phyloP scores from a whole-genome alignment of 805 yeast genomes.

The Pichia pseudocactophila region DNA sequence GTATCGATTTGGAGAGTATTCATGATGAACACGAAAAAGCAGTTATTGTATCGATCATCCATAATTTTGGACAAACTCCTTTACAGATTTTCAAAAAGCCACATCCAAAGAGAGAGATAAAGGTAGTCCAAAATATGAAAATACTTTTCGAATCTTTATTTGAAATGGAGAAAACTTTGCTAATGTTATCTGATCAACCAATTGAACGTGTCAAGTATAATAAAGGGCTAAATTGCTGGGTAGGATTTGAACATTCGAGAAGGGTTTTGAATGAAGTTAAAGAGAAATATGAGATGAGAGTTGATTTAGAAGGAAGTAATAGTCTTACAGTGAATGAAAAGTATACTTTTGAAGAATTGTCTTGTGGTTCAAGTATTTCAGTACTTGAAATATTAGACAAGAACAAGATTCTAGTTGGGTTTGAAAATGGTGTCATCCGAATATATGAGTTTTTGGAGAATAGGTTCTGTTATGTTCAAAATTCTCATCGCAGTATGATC shows the following conservation, averaged over 20 bases:
- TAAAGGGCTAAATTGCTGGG: conserved; percentile 38
- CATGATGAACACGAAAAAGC: conserved; percentile 64
- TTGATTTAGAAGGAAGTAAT: conserved; percentile 11
- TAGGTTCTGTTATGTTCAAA: conserved; percentile 32
- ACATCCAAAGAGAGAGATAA: conserved; percentile 44
- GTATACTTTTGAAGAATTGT: conserved; percentile 35
- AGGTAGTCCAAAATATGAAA: neutral
- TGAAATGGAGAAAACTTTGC: neutral
- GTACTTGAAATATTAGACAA: conserved; percentile 32
- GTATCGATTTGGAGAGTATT: conserved; percentile 65
- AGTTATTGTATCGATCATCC: conserved; percentile 77
- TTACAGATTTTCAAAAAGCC: conserved; percentile 58
- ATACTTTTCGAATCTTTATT: neutral
- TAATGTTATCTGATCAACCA: neutral
- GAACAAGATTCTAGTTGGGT: conserved; percentile 38
- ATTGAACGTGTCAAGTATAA: conserved; percentile 21
- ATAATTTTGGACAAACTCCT: conserved; percentile 91
- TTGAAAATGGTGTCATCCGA: conserved; percentile 52
- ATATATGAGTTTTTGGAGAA: conserved; percentile 21
- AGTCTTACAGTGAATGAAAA: conserved; percentile 30
- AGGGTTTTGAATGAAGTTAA: neutral
- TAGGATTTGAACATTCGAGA: conserved; percentile 29
- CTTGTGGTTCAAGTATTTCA: conserved; percentile 30
- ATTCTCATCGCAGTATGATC: conserved; percentile 22
- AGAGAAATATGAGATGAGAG: conserved; percentile 5